These are phyloP conservation scores for Arctium lappa DNA, from an alignment of 129 eudicot genomes.

Conservation along the genomic window DNA sequence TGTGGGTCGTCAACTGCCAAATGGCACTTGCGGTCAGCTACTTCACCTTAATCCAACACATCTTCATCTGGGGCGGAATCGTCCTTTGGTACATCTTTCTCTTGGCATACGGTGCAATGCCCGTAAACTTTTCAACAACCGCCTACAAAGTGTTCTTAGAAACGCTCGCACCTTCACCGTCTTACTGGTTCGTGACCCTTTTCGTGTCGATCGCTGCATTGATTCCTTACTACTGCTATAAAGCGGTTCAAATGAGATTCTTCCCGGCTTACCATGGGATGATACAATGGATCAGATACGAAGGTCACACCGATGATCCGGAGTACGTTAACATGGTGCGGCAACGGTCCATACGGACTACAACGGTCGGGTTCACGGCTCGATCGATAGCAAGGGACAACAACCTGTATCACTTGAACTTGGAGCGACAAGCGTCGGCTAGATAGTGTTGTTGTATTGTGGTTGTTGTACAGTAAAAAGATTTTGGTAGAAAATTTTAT, in stretches of 20 bases:
- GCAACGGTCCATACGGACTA: constrained; percentile 62
- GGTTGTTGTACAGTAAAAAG: constrained; percentile 26
- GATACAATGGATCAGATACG: constrained; percentile 81
- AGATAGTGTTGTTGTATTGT: constrained; percentile 2
- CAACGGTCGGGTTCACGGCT: constrained; percentile 77
- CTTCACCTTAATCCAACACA: constrained; percentile 84
- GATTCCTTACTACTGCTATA: constrained; percentile 59
- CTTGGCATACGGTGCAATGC: constrained; percentile 68
- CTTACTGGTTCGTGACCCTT: constrained; percentile 66
- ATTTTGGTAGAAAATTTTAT: constrained; percentile 20
- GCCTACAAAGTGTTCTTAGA: constrained; percentile 74
- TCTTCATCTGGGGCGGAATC: constrained; percentile 87
- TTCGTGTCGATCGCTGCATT: constrained; percentile 52
- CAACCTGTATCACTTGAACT: constrained; percentile 34
- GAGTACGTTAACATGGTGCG: constrained; percentile 62
- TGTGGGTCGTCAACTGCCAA: constrained; percentile 91
- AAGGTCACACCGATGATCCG: constrained; percentile 61
- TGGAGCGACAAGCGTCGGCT: constrained; percentile 27
- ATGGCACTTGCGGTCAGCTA: constrained; percentile 79
- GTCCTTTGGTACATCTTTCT: constrained; percentile 73
- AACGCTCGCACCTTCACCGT: constrained; percentile 61
- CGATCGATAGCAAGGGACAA: constrained; percentile 46
- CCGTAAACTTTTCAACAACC: constrained; percentile 52
- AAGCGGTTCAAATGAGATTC: constrained; percentile 64
- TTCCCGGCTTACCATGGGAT: constrained; percentile 89